Evolutionary conservation across 2,329 filamentous ascomycete species (phyloP).

Genomic region (Leptoxyphium fumago): DNA sequence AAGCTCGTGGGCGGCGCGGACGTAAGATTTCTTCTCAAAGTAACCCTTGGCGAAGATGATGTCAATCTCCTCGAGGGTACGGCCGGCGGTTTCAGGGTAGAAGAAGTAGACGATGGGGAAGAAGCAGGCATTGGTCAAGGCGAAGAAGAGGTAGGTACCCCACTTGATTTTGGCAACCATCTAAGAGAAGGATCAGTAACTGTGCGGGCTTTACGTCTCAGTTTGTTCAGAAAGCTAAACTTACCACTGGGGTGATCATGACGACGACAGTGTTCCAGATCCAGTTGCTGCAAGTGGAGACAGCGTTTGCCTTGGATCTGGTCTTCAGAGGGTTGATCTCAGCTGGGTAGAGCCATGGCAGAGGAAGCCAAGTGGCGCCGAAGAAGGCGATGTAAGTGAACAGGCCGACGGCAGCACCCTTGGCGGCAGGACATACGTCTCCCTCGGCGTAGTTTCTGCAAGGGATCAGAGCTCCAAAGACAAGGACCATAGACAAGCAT

Average conservation of each 20-base stretch:
- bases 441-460: slow-evolving; percentile 13
- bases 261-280: slow-evolving; percentile 28
- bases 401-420: slow-evolving; percentile 42
- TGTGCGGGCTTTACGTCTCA: background rate
- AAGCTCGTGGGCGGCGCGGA: slow-evolving; percentile 22
- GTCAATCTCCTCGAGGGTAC: slow-evolving; percentile 44
- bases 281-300: slow-evolving; percentile 41
- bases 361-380: slow-evolving; percentile 36
- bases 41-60: slow-evolving; percentile 20
- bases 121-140: slow-evolving; percentile 36
- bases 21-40: slow-evolving; percentile 21
- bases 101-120: slow-evolving; percentile 45
- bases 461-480: slow-evolving; percentile 28
- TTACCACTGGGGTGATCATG: slow-evolving; percentile 29
- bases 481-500: slow-evolving; percentile 37
- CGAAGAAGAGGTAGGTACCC: slow-evolving; percentile 33
- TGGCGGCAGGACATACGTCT: slow-evolving; percentile 14
- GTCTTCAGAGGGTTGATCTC: slow-evolving; percentile 39
- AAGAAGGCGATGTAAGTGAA: slow-evolving; percentile 59
- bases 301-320: slow-evolving; percentile 40
- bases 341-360: slow-evolving; percentile 20
- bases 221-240: slow-evolving; percentile 3
- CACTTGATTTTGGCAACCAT: slow-evolving; percentile 18
- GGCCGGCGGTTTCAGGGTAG: slow-evolving; percentile 36
- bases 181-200: no score